A percentile compares a stretch with the other conserved stretches of the same genome.
These are phyloP conservation scores for Cokeromyces recurvatus DNA, from an alignment of 371 early-diverging fungal genomes.

Conservation along the genomic window DNA sequence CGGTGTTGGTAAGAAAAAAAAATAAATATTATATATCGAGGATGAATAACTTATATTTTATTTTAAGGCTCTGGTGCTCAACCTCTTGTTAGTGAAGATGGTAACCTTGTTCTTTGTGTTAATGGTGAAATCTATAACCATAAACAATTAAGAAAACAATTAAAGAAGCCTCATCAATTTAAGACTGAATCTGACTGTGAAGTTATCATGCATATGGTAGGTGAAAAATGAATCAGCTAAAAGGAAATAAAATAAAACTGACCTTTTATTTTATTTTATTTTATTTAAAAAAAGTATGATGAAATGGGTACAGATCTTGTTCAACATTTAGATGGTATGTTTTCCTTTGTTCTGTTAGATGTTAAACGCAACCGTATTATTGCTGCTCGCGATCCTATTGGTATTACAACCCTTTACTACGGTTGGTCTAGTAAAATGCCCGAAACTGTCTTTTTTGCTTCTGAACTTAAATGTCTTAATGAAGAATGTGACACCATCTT, in stretches of 20 bases:
- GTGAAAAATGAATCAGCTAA: constrained; percentile 8
- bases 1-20: constrained; percentile 90
- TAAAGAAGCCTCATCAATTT: constrained; percentile 71
- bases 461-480: constrained; percentile 92
- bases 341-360: constrained; percentile 90
- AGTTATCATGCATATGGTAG: constrained; percentile 89
- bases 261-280: too few species aligned
- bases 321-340: constrained; percentile 91
- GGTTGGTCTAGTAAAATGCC: constrained; percentile 83
- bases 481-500: constrained; percentile 94
- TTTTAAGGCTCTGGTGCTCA: constrained; percentile 93
- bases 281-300: constrained; percentile 60
- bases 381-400: constrained; percentile 95
- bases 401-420: constrained; percentile 95
- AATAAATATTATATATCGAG: too few species aligned
- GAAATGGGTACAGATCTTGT: constrained; percentile 80
- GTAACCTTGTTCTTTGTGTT: constrained; percentile 77
- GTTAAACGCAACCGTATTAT: constrained; percentile 73
- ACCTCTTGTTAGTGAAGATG: constrained; percentile 88
- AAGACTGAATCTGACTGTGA: constrained; percentile 97
- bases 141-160: constrained; percentile 68
- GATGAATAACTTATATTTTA: background rate
- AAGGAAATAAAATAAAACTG: too few species aligned
- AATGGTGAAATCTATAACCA: constrained; percentile 99
- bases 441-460: constrained; percentile 85